These are phyloP conservation scores for Gossypium raimondii DNA, from an alignment of 345 rosid genomes.

Conservation along the genomic window DNA sequence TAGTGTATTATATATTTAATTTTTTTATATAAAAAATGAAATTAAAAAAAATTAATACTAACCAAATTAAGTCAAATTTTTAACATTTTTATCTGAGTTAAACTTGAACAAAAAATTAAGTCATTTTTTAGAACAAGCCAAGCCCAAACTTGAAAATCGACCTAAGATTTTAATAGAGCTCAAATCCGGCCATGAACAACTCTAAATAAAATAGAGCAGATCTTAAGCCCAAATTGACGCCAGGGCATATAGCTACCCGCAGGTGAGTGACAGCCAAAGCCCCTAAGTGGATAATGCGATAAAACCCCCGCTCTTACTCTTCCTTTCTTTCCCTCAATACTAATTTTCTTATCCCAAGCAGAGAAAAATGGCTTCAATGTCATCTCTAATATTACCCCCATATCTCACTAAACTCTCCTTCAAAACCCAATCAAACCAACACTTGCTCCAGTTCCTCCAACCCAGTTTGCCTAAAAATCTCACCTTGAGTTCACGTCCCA, in stretches of 20 bases:
- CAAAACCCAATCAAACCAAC: constrained; percentile 24
- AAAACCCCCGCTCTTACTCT: background rate
- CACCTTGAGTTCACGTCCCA: constrained; percentile 8
- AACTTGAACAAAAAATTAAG: fast-evolving
- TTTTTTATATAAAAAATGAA: no score
- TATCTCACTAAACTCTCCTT: constrained; percentile 21
- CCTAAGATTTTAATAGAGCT: no score
- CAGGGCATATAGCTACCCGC: background rate
- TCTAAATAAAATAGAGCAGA: background rate
- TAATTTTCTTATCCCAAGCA: background rate
- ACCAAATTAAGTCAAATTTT: fast-evolving
- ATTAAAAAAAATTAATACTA: no score
- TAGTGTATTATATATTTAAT: no score
- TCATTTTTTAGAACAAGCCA: no score
- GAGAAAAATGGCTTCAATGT: constrained; percentile 34
- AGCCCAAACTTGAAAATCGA: fast-evolving
- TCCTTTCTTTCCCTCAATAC: background rate
- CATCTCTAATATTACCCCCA: constrained; percentile 14
- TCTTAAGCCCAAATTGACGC: background rate
- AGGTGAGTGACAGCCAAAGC: background rate
- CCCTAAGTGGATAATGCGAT: constrained; percentile 19
- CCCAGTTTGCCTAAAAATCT: constrained; percentile 8
- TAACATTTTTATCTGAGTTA: fast-evolving
- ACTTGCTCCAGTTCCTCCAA: constrained; percentile 20
- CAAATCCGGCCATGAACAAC: background rate